Evolutionary conservation across 257 asterid genomes (phyloP).

Genomic region (Solanum appendiculatum): DNA sequence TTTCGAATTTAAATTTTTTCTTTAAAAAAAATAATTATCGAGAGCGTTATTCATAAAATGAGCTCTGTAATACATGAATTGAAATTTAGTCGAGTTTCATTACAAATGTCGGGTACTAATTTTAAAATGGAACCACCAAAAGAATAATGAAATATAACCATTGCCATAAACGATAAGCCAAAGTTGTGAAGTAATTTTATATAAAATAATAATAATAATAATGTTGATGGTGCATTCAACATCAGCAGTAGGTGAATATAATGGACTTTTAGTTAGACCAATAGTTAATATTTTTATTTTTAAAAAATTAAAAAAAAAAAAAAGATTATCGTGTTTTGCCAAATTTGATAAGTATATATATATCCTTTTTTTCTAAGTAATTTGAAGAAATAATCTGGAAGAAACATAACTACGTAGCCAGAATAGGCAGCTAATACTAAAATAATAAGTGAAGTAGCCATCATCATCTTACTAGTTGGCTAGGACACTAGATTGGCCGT

Average conservation of each 20-base stretch:
- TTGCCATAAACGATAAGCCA: not conserved
- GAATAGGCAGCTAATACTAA: not conserved
- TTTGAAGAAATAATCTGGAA: not conserved
- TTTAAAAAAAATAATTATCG: fast-evolving
- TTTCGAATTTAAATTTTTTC: fast-evolving
- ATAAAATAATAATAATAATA: not conserved
- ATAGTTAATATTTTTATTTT: not conserved
- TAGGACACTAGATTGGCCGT: fast-evolving
- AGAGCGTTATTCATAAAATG: not conserved
- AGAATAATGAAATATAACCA: not conserved
- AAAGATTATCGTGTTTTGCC: not conserved
- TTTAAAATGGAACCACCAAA: not conserved
- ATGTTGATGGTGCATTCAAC: not conserved
- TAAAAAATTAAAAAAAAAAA: too few relatives aligned
- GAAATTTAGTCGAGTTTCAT: fast-evolving
- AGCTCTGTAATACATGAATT: not conserved
- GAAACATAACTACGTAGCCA: not conserved
- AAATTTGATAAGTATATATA: not conserved
- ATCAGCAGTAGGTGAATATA: not conserved
- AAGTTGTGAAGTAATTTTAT: not conserved
- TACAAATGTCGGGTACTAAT: not conserved
- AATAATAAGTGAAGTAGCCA: not conserved
- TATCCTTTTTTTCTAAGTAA: not conserved
- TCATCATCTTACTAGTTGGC: fast-evolving
- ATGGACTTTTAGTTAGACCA: not conserved